Evolutionary conservation across 2,329 filamentous ascomycete genomes (phyloP), one percentile per base, ranked within the genome.

Genomic region (Penicillium aurantiogriseum): DNA sequence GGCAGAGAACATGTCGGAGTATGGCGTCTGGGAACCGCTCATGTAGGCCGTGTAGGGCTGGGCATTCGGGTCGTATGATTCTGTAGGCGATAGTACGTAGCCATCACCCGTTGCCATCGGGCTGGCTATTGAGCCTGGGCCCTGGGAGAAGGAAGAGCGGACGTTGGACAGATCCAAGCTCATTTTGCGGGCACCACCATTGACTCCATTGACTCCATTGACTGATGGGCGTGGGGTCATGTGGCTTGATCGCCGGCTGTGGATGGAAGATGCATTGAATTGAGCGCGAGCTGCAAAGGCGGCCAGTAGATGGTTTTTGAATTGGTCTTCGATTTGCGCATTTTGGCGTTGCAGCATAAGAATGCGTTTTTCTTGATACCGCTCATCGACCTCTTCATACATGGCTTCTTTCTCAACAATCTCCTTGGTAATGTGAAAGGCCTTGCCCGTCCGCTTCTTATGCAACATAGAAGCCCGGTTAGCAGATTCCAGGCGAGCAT

Each of bases 301-400:
- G 0, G 70, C 69, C n/a, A 75, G 63, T 4, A 76, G 62, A 42
- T 75, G 72, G 27, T 69, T 69, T 36, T 73, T 67, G 53, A 76
- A 72, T 45, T 75, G 70, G 48, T 69, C 67, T 57, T 76, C 70
- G 47, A 76, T 69, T 58, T 74, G 69, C 63, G 68, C 63, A 57
- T 71, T 75, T 60, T 76, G 73, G 5, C 68, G 70, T 40, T 75
- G 71, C 47, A 76, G 64, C 66, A 75, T 72, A n/a, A 68, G 70
- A 42, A 73, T 70, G 33, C 73, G 70, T 56, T 75, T 76, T 51
- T 75, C 72, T 54, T 74, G 72, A 48, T 75, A 75, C 56, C 92
- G 89, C 65, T 96, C 90, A 52, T 96, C 92, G 69, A 96, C 90
- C 74, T 96, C 92, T 69, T 96, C 92, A 71, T 97, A 97, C 91